Base-by-base conservation (phyloP, 805 yeast genomes). In the Ogataea salicorniae region DNA sequence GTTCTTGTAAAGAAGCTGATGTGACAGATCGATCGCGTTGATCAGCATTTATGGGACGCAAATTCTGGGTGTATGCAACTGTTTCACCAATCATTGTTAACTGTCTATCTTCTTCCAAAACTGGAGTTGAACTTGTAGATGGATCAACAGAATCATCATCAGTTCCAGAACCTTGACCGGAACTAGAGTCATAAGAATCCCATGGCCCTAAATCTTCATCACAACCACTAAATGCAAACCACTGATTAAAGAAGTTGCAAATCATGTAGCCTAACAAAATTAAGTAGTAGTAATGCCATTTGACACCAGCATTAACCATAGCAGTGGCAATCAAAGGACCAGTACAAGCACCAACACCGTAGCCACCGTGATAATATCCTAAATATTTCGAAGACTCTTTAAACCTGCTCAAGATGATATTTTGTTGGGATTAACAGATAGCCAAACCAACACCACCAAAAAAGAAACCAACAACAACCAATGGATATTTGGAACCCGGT, bases 291-390 rank as follows among this genome's bases (percentile, higher is more conserved):
- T 58, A 70, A 57, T 78, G 69, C 88, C 88, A 83, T 46, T 55
- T 52, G n/a, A 73, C 59, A 3, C 80, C 81, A 0, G 59, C 51
- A 39, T 72, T 68, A 16, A 79, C 72, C 73, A 83, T 69, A 0
- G 73, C 64, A 0, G 87, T 78, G 3, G 84, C 82, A 31, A 81
- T 60, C 17, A 87, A 73, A 2, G 95, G 91, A 2, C 88, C 75
- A 1, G 81, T 53, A 41, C 87, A 80, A 1, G 90, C 87, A 2
- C 91, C 90, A 3, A 80, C 55, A 1, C 95, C 95, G 62, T 84
- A 86, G 14, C 72, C 59, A 1, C 87, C 91, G 66, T 86, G 94
- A 48, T 77, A 68, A 23, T 72, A 62, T 1, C 91, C 87, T 64
- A 84, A 71, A 48, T 77, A 70, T 45, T 74, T 77, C 41, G 84